Conservation (phyloP, 1,139 yeast genomes). For the Saccharomyces hybrid region DNA sequence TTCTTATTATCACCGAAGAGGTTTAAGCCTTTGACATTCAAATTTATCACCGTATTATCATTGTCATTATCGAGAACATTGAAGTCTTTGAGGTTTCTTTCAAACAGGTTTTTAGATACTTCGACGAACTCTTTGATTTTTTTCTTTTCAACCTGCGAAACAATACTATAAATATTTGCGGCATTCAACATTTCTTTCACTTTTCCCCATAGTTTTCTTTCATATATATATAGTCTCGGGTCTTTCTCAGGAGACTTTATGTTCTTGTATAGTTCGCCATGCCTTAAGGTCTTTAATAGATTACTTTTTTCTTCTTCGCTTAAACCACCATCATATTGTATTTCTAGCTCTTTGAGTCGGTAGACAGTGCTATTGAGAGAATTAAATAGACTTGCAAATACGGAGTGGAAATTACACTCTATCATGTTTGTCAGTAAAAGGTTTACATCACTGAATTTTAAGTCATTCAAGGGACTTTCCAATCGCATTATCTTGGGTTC, state of each 20-base stretch:
- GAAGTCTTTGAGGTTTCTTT: background rate
- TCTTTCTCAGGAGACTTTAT: conserved; percentile 23
- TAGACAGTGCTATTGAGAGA: conserved; percentile 21
- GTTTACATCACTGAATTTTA: conserved; percentile 16
- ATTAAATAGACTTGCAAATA: conserved; percentile 15
- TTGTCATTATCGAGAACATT: background rate
- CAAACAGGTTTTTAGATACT: background rate
- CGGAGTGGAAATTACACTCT: conserved; percentile 9
- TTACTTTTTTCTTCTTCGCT: conserved; percentile 12
- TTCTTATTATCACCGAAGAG: background rate
- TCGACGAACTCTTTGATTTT: background rate
- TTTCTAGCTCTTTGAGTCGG: conserved; percentile 26
- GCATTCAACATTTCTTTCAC: background rate
- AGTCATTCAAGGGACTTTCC: conserved; percentile 11
- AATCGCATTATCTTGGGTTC: conserved; percentile 10
- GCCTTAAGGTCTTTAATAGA: conserved; percentile 12
- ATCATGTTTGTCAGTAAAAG: conserved; percentile 17
- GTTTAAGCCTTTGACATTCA: background rate
- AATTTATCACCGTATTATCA: background rate
- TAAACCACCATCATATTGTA: conserved; percentile 14
- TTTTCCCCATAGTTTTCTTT: conserved; percentile 17
- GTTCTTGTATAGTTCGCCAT: conserved; percentile 7
- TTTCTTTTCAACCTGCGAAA: background rate
- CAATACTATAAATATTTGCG: background rate
- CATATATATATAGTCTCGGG: conserved; percentile 20